Evolutionary conservation across 345 rosid genomes (phyloP).

Genomic region (Litchi chinensis): DNA sequence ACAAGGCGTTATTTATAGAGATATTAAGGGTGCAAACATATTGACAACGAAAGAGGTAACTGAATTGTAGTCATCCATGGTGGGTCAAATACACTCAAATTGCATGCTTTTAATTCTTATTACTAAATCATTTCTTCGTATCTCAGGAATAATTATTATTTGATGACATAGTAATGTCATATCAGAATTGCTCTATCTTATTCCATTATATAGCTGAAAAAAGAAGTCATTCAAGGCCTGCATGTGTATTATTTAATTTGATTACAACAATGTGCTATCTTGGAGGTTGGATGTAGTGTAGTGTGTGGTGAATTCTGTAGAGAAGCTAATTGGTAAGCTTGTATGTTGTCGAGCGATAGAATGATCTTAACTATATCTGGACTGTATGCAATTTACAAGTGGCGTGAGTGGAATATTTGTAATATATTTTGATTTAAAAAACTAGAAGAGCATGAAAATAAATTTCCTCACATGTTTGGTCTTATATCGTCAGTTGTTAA

Average conservation of each 20-base stretch:
- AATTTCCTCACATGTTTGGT: neutral
- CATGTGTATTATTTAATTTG: too few species aligned
- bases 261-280: too few species aligned
- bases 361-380: constrained; percentile 5
- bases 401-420: neutral
- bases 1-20: too few species aligned
- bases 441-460: neutral
- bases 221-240: too few species aligned
- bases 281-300: too few species aligned
- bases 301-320: too few species aligned
- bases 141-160: too few species aligned
- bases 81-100: neutral
- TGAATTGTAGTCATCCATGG: too few species aligned
- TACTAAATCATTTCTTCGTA: too few species aligned
- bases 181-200: neutral
- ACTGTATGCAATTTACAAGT: neutral
- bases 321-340: neutral
- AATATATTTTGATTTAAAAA: neutral
- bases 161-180: too few species aligned
- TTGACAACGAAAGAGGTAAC: constrained; percentile 97
- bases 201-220: neutral
- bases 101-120: neutral
- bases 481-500: neutral
- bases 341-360: neutral
- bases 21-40: too few species aligned